Percentiles rank a stretch among this genome's conserved stretches.
These are phyloP conservation scores for Monosporascus cannonballus DNA, from an alignment of 2,329 filamentous ascomycete species.

Conservation along the genomic window DNA sequence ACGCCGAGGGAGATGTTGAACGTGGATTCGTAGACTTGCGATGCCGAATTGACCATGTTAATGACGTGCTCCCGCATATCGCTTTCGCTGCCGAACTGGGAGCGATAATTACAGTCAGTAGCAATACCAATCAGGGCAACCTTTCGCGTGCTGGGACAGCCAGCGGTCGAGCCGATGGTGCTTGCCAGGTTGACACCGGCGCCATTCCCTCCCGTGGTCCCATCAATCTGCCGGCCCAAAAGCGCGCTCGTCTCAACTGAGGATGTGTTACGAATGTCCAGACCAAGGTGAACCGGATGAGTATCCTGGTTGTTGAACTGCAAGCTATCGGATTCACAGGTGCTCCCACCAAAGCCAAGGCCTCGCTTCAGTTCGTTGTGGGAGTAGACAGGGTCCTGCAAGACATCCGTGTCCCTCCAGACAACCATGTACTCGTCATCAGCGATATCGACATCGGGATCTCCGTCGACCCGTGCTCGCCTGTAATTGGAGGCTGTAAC, in stretches of 20 bases:
- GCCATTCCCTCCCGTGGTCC: constrained; percentile 64
- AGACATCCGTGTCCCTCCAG: constrained; percentile 85
- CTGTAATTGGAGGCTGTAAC: constrained; percentile 70
- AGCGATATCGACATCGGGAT: constrained; percentile 57
- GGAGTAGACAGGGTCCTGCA: constrained; percentile 29
- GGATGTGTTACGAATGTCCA: constrained; percentile 49
- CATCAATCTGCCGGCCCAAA: constrained; percentile 70
- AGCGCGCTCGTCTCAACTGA: constrained; percentile 58
- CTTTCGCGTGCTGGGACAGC: constrained; percentile 84
- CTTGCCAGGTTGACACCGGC: constrained; percentile 71
- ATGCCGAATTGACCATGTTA: constrained; percentile 76
- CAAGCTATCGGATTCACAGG: constrained; percentile 71
- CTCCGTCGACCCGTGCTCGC: constrained; percentile 62
- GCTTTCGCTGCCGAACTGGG: constrained; percentile 59
- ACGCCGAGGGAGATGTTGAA: constrained; percentile 95
- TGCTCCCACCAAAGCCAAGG: constrained; percentile 30
- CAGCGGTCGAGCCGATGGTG: constrained; percentile 75
- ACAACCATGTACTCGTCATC: constrained; percentile 76
- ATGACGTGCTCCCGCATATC: constrained; percentile 73
- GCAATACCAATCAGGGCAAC: constrained; percentile 89
- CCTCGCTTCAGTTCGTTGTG: constrained; percentile 62
- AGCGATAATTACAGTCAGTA: constrained; percentile 85
- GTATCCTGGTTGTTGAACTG: constrained; percentile 70
- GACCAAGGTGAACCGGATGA: constrained; percentile 57
- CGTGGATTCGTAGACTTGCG: constrained; percentile 77